Evolutionary conservation across 306 rosid species (phyloP).

Genomic region (Pterocarpus macrocarpus): DNA sequence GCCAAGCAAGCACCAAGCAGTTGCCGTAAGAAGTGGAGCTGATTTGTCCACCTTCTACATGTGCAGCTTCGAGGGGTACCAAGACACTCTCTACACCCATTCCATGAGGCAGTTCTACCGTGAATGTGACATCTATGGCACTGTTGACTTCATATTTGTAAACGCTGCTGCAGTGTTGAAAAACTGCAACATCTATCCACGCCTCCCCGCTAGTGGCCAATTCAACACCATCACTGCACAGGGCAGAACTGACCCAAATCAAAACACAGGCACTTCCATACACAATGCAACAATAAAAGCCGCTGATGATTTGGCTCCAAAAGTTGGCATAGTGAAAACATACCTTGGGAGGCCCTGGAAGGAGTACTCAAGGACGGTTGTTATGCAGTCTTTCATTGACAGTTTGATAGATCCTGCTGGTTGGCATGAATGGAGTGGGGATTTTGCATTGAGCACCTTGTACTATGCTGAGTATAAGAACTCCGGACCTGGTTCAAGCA

Average conservation of each 20-base stretch:
- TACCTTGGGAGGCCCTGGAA: constrained; percentile 91
- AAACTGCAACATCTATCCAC: constrained; percentile 58
- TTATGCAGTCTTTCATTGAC: constrained; percentile 67
- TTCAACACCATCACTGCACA: constrained; percentile 65
- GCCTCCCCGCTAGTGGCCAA: constrained; percentile 52
- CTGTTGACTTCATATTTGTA: constrained; percentile 64
- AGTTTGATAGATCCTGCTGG: constrained; percentile 62
- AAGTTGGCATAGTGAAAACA: constrained; percentile 41
- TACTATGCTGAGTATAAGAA: constrained; percentile 77
- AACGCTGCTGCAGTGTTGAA: constrained; percentile 55
- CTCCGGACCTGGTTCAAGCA: constrained; percentile 66
- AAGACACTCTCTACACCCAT: constrained; percentile 61
- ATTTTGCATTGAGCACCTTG: constrained; percentile 63
- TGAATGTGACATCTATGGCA: constrained; percentile 62
- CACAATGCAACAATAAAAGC: constrained; percentile 50
- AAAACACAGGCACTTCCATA: constrained; percentile 55
- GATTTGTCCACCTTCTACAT: constrained; percentile 58
- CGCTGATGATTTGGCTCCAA: constrained; percentile 47
- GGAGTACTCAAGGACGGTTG: constrained; percentile 70
- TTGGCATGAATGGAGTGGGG: constrained; percentile 79
- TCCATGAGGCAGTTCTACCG: constrained; percentile 59
- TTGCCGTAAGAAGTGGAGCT: constrained; percentile 59
- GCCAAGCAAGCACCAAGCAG: constrained; percentile 61
- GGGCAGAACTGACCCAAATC: constrained; percentile 62
- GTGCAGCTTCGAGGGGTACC: constrained; percentile 68